Percentiles rank a stretch among this genome's conserved stretches.
These are phyloP conservation scores for Bombardia bombarda DNA, from an alignment of 495 filamentous ascomycete species.

Conservation along the genomic window DNA sequence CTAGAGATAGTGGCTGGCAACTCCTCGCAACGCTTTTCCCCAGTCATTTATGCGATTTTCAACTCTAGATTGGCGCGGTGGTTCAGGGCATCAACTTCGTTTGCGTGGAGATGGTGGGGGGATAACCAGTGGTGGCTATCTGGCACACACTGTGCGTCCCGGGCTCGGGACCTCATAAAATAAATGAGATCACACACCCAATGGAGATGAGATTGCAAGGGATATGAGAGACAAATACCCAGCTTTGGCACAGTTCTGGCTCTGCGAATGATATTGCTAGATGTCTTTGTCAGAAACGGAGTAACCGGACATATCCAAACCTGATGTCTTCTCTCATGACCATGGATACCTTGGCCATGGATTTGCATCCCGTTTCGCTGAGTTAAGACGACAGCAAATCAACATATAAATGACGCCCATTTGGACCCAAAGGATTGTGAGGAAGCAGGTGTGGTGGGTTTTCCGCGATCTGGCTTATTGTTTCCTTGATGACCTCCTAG, in stretches of 20 bases:
- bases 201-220: constrained; percentile 31
- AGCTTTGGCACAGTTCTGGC: constrained; percentile 14
- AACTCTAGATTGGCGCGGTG: constrained; percentile 35
- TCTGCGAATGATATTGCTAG: constrained; percentile 16
- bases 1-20: constrained; percentile 32
- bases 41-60: constrained; percentile 31
- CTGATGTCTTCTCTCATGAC: background rate
- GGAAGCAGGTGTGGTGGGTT: too few species aligned
- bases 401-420: background rate
- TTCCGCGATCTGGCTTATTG: too few species aligned
- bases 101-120: constrained; percentile 30
- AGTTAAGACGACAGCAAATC: background rate
- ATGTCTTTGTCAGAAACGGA: constrained; percentile 2
- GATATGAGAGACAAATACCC: constrained; percentile 25
- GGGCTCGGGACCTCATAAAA: constrained; percentile 29
- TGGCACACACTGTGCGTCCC: constrained; percentile 29
- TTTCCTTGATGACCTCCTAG: too few species aligned
- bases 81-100: constrained; percentile 35
- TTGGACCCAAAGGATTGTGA: too few species aligned
- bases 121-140: constrained; percentile 26
- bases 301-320: background rate
- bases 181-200: constrained; percentile 30
- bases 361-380: background rate
- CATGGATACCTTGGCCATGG: background rate
- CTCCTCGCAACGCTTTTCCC: constrained; percentile 16